Base-by-base conservation (phyloP, 345 rosid species). In the Gossypium mustelinum region DNA sequence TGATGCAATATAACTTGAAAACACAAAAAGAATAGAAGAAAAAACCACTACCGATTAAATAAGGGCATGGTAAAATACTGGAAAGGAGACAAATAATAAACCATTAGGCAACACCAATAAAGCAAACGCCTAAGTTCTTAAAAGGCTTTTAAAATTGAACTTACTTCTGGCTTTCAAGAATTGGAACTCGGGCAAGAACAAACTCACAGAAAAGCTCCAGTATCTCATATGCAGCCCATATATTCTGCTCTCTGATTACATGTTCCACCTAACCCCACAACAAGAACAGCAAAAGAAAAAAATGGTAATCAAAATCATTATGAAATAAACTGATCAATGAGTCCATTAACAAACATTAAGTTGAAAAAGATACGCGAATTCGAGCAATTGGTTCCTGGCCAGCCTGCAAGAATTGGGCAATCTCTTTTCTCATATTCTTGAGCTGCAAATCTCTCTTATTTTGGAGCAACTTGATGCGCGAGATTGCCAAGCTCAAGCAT, bases 381-480 rank as follows among this genome's bases (percentile, higher is more conserved):
- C 98, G 88, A 84, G 99, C 98, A 1, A 95, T 95, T 11, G 98
- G 79, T 85, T 95, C 98, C 80, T 92, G 97, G 68, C 98, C 96
- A 72, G 95, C 93, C 84, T 87, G 97, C 79, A 95, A 80, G 81
- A 95, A 92, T 48, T 92, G 96, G 66, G 99, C 95, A 62, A 94
- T 91, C 87, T 94, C 98, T 78, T 89, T 91, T 79, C 94, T 89
- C 97, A 95, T 95, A 34, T 86, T 89, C 76, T 89, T 89, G 60
- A 94, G 97, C 81, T 88, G 94, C 88, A 89, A 70, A 79, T 89
- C 98, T 80, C 98, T 91, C 86, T 92, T 95, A 78, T 95, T 95
- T 69, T 95, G 98, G 73, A 87, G 86, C 86, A 92, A 75, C 75
- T 92, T 92, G 60, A 94, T 89, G 54, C 98, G 94, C 22, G 99